Evolutionary conservation across 306 rosid species (phyloP), one percentile per base, ranked within the genome.

Genomic region (Prunus salicina): DNA sequence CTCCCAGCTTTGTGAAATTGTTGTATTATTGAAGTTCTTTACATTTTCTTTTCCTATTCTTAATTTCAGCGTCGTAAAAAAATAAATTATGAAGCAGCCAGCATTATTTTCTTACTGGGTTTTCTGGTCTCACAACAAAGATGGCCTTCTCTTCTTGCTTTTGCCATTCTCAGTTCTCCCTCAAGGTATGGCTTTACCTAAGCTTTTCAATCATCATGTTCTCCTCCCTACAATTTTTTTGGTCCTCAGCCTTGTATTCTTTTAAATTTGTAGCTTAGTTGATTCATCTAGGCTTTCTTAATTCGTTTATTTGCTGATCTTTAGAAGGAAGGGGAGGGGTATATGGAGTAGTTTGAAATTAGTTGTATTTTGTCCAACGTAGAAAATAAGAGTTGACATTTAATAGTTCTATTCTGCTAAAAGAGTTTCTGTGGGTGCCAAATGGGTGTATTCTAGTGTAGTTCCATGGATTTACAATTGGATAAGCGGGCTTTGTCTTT

Each of bases 71-170:
- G 65, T 22, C 3, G 67, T 49, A 56, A 73, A 52, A 73, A 75
- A 12, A 34, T 73, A 50, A 62, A 86, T 18, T 8, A 56, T 84
- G 92, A 84, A 82, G 84, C 67, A 83, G 45, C 75, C 82, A 73
- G 72, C 84, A 51, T 71, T 76, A 66, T 74, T 63, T 52, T 83
- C 76, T 79, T 77, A 51, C 49, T 79, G 73, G 72, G 63, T 70
- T 10, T 76, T 82, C 51, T 73, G 16, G 73, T 75, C 75, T 81
- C 72, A 64, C 88, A 62, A 68, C 84, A 49, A 8, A 47, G 71
- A 91, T 92, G 98, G 65, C 84, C 55, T 67, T 88, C 77, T 74
- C 91, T 78, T 79, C 82, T 77, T 84, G 83, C 87, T 38, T 87
- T 76, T 66, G 69, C 79, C 83, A 64, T 70, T 88, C 86, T 76